Base-by-base conservation (phyloP, 2,329 filamentous ascomycete species). In the Clonostachys rosea region DNA sequence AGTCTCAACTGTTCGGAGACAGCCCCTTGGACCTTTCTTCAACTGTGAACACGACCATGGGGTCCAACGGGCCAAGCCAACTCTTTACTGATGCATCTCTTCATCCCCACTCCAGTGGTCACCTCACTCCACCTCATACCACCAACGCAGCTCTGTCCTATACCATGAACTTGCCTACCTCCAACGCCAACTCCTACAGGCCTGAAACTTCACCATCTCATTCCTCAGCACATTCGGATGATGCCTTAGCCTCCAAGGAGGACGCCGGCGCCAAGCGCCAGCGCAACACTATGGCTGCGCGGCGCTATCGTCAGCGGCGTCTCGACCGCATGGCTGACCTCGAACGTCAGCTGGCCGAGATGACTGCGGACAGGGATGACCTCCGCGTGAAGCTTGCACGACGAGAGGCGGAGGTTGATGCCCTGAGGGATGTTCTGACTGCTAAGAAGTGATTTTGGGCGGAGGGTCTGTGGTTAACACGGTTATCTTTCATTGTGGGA, bases 271-370 rank as follows among this genome's bases (percentile, higher is more conserved):
- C 53, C 24, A 87, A 87, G 63, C 81, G 85, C 30, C 78, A 80
- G 51, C 77, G 80, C 51, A 88, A 89, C 63, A 88, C 84, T 13
- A 73, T 86, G 51, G 84, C 85, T n/a, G 85, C 85, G 33, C 76
- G 83, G 51, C 83, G 84, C 51, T 88, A 87, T 59, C 80, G 85
- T 24, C 84, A 88, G 61, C 86, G 85, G 61, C 79, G 83, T 42
- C 73, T 87, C 34, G 84, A 88, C 55, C 80, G 83, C 51, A 79
- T 87, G 61, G 67, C 66, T 24, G 76, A 80, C 50, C 71, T 89
- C 34, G 84, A 88, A 62, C 62, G 67, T 9, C 75, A 79, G 17
- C 66, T 89, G 40, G 75, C 74, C 42, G 72, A 76, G 40, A 75
- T 83, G 58, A 78, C 77, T 49, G 63, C 72, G 43, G 84, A 88